Conservation (phyloP, 768 basidiomycete species). For the Clavaria fumosa region DNA sequence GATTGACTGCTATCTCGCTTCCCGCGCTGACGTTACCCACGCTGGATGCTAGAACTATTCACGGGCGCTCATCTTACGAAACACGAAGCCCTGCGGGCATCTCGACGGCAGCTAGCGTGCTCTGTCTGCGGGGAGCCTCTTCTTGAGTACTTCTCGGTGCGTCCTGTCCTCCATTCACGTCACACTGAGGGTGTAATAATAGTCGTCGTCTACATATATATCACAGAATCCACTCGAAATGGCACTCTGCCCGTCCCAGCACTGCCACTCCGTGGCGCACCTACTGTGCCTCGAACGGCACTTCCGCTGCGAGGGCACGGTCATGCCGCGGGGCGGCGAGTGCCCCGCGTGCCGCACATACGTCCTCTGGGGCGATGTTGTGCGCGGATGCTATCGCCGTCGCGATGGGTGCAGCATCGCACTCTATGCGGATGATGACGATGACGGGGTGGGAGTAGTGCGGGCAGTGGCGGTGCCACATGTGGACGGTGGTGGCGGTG, state of each 20-base stretch:
- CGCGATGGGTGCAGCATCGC: constrained; percentile 18
- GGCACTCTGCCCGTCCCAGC: constrained; percentile 35
- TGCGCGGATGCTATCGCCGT: constrained; percentile 46
- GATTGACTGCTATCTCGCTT: background rate
- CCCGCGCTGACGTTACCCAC: constrained; percentile 2
- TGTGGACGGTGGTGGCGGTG: background rate
- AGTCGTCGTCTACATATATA: background rate
- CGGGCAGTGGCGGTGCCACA: constrained; percentile 5
- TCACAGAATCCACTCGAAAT: constrained; percentile 34
- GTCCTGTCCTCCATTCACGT: constrained; percentile 11
- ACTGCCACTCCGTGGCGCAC: constrained; percentile 41
- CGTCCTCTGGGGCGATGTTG: constrained; percentile 54
- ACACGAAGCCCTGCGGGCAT: constrained; percentile 26
- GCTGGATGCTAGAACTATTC: constrained; percentile 27
- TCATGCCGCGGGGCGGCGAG: constrained; percentile 49
- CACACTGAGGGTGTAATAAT: background rate
- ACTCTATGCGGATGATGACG: constrained; percentile 18
- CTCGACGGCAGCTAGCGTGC: constrained; percentile 23
- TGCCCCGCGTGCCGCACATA: constrained; percentile 39
- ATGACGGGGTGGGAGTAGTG: constrained; percentile 8
- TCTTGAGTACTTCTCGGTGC: constrained; percentile 25
- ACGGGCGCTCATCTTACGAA: constrained; percentile 35
- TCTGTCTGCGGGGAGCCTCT: constrained; percentile 32
- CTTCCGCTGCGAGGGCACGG: constrained; percentile 3
- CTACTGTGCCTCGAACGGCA: constrained; percentile 30